Evolutionary conservation across 257 asterid genomes (phyloP), one percentile per base, ranked within the genome.

Genomic region (Solanum phureja): DNA sequence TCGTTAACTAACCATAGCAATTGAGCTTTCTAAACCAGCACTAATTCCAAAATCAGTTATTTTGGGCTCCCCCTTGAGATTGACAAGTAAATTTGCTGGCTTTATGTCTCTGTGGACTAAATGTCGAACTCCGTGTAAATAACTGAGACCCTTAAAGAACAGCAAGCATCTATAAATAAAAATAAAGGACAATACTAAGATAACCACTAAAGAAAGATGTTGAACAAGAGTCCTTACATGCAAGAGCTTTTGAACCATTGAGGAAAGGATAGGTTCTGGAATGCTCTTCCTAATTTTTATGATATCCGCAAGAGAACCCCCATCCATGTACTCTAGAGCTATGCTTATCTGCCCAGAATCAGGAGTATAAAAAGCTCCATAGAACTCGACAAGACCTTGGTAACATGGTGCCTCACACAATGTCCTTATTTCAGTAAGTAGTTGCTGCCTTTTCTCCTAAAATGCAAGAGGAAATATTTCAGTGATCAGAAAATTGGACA

Each of bases 11-110:
- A 96, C 99, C 99, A 97, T 96, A 87, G 99, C 99, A 94, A 97
- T 94, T 37, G 99, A 97, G 88, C 94, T 97, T 93, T 96, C 98
- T 88, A 97, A 91, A 88, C 99, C 99, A 84, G 99, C 98, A 90
- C 99, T 97, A 86, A 97, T 95, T 83, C 99, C 99, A 86, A 97
- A 97, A 93, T 97, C 99, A n/a, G 99, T 97, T 90, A 97, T 97
- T 91, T 97, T 97, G 7, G 99, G 94, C 90, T 97, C 99, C 89
- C 99, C 99, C 90, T 95, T 95, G 86, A 97, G 96, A 89, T 96
- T 97, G 83, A 97, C 94, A 18, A 97, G 98, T 90, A 97, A 88
- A 95, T 97, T 97, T 88, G 99, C 99, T 37, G 99, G 99, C 92
- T 96, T 97, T 90, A 97, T 97, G 90, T 97, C 99, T 92, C 99